These are phyloP conservation scores for Solanum hybrid DNA, from an alignment of 305 asterid species.

Conservation along the genomic window DNA sequence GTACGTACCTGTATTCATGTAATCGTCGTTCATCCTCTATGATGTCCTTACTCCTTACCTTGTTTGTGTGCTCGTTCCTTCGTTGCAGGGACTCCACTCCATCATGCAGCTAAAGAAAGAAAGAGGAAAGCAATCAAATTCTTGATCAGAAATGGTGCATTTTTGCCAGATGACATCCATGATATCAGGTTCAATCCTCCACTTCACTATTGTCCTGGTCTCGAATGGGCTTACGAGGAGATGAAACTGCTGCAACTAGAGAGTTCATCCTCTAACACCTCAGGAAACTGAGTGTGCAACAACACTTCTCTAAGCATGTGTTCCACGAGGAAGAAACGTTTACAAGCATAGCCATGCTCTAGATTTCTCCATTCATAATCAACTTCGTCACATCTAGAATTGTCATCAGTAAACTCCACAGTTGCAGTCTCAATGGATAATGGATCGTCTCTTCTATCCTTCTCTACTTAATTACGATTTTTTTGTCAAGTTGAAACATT, in stretches of 20 bases:
- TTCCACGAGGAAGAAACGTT: neutral
- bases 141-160: constrained; percentile 80
- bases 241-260: constrained; percentile 55
- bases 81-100: constrained; percentile 91
- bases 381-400: constrained; percentile 9
- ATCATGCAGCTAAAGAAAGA: constrained; percentile 86
- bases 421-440: neutral
- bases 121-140: constrained; percentile 70
- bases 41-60: neutral
- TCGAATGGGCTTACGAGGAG: constrained; percentile 93
- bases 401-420: neutral
- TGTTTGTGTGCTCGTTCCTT: neutral
- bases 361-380: neutral
- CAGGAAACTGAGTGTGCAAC: constrained; percentile 36
- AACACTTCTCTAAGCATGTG: neutral
- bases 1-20: constrained; percentile 30
- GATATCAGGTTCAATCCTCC: constrained; percentile 97
- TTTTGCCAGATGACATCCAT: constrained; percentile 70
- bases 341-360: neutral
- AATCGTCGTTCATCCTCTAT: neutral
- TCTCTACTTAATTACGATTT: neutral
- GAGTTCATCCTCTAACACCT: constrained; percentile 55
- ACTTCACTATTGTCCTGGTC: constrained; percentile 86
- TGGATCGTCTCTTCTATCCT: neutral
- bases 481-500: neutral